Conservation (phyloP, 805 yeast species). For the Candida krabiensis region DNA sequence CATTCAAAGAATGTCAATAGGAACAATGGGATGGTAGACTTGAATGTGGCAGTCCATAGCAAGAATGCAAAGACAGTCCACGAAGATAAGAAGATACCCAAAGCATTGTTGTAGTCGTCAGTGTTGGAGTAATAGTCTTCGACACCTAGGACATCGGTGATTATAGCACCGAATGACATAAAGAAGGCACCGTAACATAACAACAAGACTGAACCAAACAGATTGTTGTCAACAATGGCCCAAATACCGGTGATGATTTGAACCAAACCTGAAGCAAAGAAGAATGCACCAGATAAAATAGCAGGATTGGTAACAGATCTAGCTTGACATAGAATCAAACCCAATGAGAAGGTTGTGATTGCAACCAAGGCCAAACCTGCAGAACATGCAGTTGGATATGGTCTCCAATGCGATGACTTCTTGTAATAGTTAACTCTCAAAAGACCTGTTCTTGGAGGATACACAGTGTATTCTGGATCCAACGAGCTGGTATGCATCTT, state of each 20-base stretch:
- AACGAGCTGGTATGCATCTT: not conserved
- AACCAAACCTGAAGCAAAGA: slow-evolving; percentile 45
- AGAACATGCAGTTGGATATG: slow-evolving; percentile 45
- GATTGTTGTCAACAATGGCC: slow-evolving; percentile 46
- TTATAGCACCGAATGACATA: slow-evolving; percentile 45
- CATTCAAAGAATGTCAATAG: slow-evolving; percentile 39
- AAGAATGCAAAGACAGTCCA: slow-evolving; percentile 50
- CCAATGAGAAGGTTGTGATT: slow-evolving; percentile 42
- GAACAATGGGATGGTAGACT: slow-evolving; percentile 42
- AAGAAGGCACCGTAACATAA: slow-evolving; percentile 52
- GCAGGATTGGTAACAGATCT: slow-evolving; percentile 39
- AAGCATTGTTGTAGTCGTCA: slow-evolving; percentile 38
- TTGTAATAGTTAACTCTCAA: slow-evolving; percentile 43
- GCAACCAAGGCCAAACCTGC: slow-evolving; percentile 44
- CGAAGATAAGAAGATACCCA: slow-evolving; percentile 46
- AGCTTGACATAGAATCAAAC: slow-evolving; percentile 41
- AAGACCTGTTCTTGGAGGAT: slow-evolving; percentile 35
- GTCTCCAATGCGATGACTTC: slow-evolving; percentile 38
- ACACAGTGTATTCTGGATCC: slow-evolving; percentile 16
- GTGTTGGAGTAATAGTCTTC: slow-evolving; percentile 37
- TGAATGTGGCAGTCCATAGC: slow-evolving; percentile 43
- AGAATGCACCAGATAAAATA: slow-evolving; percentile 40
- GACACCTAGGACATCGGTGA: slow-evolving; percentile 44
- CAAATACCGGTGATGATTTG: slow-evolving; percentile 47
- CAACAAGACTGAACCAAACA: slow-evolving; percentile 50